Evolutionary conservation across 805 yeast genomes (phyloP), one percentile per base, ranked within the genome.

Genomic region (Wickerhamomyces rabaulensis): DNA sequence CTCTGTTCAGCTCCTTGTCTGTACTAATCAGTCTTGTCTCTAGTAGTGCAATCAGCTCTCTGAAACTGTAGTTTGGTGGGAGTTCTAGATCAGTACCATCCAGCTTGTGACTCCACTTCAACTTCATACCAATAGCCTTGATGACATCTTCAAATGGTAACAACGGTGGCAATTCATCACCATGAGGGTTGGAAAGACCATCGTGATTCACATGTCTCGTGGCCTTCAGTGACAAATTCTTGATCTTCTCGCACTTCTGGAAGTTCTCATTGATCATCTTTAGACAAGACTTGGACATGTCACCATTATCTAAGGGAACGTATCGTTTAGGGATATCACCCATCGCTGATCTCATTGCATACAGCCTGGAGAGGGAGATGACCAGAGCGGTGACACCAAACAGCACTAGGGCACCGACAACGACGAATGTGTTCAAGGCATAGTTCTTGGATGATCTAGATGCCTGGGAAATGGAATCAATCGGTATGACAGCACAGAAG

Each of bases 241-340:
- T 60, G 9, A 79, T 66, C 31, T 64, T 64, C 41, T 67, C 67
- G 42, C 83, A 74, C 41, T 72, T 65, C 2, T 60, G 59, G 49
- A 74, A 65, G 43, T 74, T 75, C 33, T 58, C 54, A 4, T 62
- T 52, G 21, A 83, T 70, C 54, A 65, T 57, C 6, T 57, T 53
- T 38, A 75, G 63, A 48, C 76, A 70, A 3, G 66, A 61, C n/a
- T 62, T 63, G 1, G 87, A 82, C 37, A 83, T 61, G 55, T 83
- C 88, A 48, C 76, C 81, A 7, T 72, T 65, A 26, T 80, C 76
- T 16, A 79, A 70, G 2, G 96, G 91, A 23, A 90, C 73, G 62
- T 88, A 89, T 19, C 79, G 68, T 51, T 84, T 78, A 0, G 97
- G 97, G 17, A 91, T 86, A 53, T 85, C 94, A 48, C 79, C 78